These are phyloP conservation scores for Colletotrichum siamense DNA, from an alignment of 2,329 filamentous ascomycete genomes.

Conservation along the genomic window DNA sequence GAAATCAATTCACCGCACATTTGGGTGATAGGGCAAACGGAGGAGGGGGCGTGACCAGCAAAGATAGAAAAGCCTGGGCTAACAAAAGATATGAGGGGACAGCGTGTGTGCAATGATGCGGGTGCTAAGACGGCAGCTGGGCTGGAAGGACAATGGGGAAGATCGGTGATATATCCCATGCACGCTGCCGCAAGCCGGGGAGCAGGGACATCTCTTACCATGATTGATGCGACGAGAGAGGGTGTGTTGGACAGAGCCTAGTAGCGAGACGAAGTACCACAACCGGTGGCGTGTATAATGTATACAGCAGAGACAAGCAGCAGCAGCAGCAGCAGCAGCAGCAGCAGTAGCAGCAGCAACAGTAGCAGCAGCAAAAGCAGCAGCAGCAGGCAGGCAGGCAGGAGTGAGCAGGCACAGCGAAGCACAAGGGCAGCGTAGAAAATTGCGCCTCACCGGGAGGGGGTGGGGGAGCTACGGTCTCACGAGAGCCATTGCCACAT, in stretches of 20 bases:
- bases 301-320: conserved; percentile 33
- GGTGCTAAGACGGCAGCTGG: conserved; percentile 24
- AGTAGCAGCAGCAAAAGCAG: not conserved
- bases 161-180: conserved; percentile 50
- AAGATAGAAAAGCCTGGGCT: conserved; percentile 26
- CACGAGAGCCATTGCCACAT: conserved; percentile 37
- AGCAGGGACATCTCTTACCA: conserved; percentile 52
- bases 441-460: conserved; percentile 27
- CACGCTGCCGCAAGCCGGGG: conserved; percentile 46
- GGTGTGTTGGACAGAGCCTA: conserved; percentile 41
- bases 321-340: not conserved
- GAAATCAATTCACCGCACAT: conserved; percentile 46
- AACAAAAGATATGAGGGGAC: conserved; percentile 27
- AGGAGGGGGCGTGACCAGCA: conserved; percentile 17
- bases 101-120: conserved; percentile 19
- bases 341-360: not conserved
- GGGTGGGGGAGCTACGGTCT: conserved; percentile 29
- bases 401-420: conserved; percentile 23
- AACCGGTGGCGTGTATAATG: conserved; percentile 39
- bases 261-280: conserved; percentile 38
- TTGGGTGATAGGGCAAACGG: conserved; percentile 30
- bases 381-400: conserved; percentile 14
- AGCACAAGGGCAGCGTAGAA: conserved; percentile 25
- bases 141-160: conserved; percentile 29
- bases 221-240: conserved; percentile 47